Evolutionary conservation across 78 protist species (phyloP), one percentile per base, ranked within the genome.

Genomic region (Mastigamoeba balamuthi): DNA sequence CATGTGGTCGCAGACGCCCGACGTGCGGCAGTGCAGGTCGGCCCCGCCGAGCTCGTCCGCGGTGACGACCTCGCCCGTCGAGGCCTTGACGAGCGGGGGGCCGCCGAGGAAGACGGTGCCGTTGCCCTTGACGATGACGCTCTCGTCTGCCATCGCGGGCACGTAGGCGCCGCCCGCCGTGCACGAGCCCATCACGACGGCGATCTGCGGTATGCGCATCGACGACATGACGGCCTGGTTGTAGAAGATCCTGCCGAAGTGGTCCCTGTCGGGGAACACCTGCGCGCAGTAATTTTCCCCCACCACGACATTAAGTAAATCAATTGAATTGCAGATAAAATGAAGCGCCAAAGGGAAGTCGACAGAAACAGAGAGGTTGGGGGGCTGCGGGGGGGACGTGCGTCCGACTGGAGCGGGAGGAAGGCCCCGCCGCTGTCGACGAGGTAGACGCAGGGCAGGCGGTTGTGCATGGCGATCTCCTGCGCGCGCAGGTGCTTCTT

Each of bases 121-220:
- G 9, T 75, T 92, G 7, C 85, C 72, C 23, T 77, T 66, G 40
- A 95, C 98, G 33, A 95, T 95, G 42, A 93, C 83, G 0, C 79
- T 48, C 76, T 95, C 97, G 75, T 95, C 98, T 4, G 97, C 81
- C 99, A 95, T 95, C 1, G 96, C 96, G 9, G 97, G 99, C 35
- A 95, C 97, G 64, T 92, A 94, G 0, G 99, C 99, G 36, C 99
- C 99, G 44, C 99, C 99, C 2, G 99, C 99, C 5, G 99, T 95
- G 78, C 99, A 95, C 37, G 90, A 81, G 40, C 99, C 99, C 97
- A 93, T 91, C n/a, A 95, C 99, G 8, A 92, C 91, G 1, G 97
- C 96, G 40, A 93, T 86, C 70, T 81, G 98, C 6, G 96, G 95
- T 29, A 95, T 93, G 27, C 92, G 77, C 77, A 36, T 30, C 25